phyloP scores from a whole-genome alignment of 1,284 basidiomycete genomes.

The Puccinia coronata region DNA sequence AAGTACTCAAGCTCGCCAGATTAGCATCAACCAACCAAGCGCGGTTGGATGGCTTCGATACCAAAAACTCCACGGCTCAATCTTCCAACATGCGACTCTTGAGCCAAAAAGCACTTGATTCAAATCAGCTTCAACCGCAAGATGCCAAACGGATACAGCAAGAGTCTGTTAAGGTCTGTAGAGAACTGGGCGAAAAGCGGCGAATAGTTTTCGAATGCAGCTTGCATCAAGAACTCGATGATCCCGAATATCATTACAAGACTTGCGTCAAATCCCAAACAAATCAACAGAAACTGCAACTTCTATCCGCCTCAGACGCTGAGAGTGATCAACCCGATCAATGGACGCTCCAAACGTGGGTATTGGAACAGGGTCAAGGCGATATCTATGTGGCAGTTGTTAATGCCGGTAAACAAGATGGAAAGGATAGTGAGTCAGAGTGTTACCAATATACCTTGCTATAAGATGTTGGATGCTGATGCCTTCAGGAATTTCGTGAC shows the following conservation, averaged over 20 bases:
- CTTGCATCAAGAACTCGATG: neutral
- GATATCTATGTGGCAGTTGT: conserved; percentile 29
- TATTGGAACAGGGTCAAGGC: conserved; percentile 19
- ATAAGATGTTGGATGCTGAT: neutral
- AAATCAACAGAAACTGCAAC: neutral
- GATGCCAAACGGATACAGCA: neutral
- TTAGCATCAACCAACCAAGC: conserved; percentile 18
- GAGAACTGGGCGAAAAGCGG: conserved; percentile 10
- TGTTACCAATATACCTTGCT: neutral
- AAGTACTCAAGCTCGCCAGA: conserved; percentile 25
- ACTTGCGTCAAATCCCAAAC: too few relatives aligned
- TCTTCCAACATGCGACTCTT: neutral
- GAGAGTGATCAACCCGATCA: neutral
- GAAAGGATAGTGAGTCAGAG: conserved; percentile 27
- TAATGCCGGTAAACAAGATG: conserved; percentile 36
- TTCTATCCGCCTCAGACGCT: neutral
- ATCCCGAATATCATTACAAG: neutral
- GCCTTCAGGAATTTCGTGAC: too few relatives aligned
- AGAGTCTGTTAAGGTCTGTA: neutral
- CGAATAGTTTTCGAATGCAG: neutral
- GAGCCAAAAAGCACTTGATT: neutral
- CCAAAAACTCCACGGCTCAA: neutral
- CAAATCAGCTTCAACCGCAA: neutral
- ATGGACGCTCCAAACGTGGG: conserved; percentile 35
- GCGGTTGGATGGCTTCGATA: neutral